A percentile compares a stretch with the other conserved stretches of the same genome.
phyloP scores from a whole-genome alignment of 495 filamentous ascomycete genomes.

The Lophiotrema nucula region DNA sequence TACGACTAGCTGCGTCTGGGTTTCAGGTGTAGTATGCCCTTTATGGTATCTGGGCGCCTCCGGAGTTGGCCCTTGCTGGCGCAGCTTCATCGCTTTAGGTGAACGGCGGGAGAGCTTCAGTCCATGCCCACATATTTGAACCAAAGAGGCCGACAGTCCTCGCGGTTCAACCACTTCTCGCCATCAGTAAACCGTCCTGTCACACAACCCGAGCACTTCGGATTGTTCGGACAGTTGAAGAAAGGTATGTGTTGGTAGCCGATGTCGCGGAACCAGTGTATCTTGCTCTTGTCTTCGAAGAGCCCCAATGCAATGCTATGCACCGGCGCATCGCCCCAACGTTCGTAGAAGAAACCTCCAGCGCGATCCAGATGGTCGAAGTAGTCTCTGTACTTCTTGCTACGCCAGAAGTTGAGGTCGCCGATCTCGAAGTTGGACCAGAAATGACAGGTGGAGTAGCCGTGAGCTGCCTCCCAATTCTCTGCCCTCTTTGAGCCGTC shows the following conservation, averaged over 20 bases:
- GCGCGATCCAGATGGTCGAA: slow-evolving; percentile 93
- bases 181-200: slow-evolving; percentile 86
- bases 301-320: slow-evolving; percentile 93
- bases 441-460: slow-evolving; percentile 99
- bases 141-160: slow-evolving; percentile 95
- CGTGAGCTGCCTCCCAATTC: slow-evolving; percentile 74
- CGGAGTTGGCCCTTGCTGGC: too few species aligned
- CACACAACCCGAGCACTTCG: slow-evolving; percentile 87
- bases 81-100: too few species aligned
- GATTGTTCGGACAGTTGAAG: slow-evolving; percentile 96
- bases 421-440: slow-evolving; percentile 99
- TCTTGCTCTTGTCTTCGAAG: slow-evolving; percentile 84
- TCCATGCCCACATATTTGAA: slow-evolving; percentile 90
- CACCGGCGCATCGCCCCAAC: slow-evolving; percentile 98
- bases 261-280: slow-evolving; percentile 99
- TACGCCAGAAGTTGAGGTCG: slow-evolving; percentile 92
- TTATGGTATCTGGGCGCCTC: too few species aligned
- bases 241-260: slow-evolving; percentile 98
- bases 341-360: slow-evolving; percentile 97
- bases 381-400: slow-evolving; percentile 87
- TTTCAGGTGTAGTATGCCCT: too few species aligned
- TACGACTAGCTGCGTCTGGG: too few species aligned
- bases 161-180: slow-evolving; percentile 74
- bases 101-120: slow-evolving; percentile 43
- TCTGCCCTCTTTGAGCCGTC: slow-evolving; percentile 75